phyloP scores from a whole-genome alignment of 1,284 basidiomycete species.

The Trametes polyzona region DNA sequence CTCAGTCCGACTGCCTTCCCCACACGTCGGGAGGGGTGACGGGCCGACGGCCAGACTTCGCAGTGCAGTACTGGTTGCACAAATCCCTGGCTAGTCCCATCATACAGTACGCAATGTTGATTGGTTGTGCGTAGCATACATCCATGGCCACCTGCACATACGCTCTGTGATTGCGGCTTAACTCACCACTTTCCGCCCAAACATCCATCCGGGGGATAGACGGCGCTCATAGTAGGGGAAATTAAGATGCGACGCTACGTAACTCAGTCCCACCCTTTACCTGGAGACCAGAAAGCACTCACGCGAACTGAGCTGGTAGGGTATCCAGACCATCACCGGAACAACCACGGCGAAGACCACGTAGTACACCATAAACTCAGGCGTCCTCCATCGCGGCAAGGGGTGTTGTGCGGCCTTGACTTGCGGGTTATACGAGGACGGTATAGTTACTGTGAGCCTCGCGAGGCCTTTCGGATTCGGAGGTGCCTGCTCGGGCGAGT shows the following conservation, averaged over 20 bases:
- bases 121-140: too few species aligned
- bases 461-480: constrained; percentile 39
- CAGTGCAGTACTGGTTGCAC: too few species aligned
- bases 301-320: constrained; percentile 79
- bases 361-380: constrained; percentile 85
- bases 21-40: too few species aligned
- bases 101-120: too few species aligned
- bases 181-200: constrained; percentile 68
- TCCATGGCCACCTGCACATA: too few species aligned
- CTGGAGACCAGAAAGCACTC: constrained; percentile 37
- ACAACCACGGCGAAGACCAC: constrained; percentile 65
- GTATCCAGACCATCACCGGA: constrained; percentile 82
- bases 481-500: constrained; percentile 17
- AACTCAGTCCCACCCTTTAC: not conserved
- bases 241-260: constrained; percentile 73
- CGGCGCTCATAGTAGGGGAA: constrained; percentile 63
- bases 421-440: constrained; percentile 40
- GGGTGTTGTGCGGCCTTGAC: constrained; percentile 29
- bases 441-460: constrained; percentile 52
- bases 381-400: constrained; percentile 74
- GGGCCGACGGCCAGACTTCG: too few species aligned
- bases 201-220: constrained; percentile 73
- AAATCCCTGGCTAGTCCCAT: too few species aligned
- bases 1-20: too few species aligned
- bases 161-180: too few species aligned